Conservation (phyloP, 768 basidiomycete species). For the Mycena epipterygia region DNA sequence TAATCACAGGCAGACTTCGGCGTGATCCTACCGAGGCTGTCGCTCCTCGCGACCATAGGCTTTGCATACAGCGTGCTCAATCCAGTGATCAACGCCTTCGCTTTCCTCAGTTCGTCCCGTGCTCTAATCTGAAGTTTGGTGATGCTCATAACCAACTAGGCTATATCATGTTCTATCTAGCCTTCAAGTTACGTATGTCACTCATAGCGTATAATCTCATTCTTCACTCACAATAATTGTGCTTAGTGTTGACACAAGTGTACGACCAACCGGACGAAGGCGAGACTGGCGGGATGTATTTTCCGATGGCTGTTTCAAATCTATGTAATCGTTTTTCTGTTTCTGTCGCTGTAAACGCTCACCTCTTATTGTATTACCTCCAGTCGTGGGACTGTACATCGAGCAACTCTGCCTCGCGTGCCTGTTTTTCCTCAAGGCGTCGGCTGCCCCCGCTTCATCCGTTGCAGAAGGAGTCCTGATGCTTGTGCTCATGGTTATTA, state of each 20-base stretch:
- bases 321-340: constrained; percentile 58
- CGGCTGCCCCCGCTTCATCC: constrained; percentile 51
- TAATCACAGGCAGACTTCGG: constrained; percentile 62
- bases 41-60: constrained; percentile 65
- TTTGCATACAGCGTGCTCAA: constrained; percentile 74
- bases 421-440: constrained; percentile 74
- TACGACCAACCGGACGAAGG: constrained; percentile 65
- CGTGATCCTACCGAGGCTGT: constrained; percentile 61
- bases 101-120: constrained; percentile 59
- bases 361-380: constrained; percentile 11
- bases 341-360: constrained; percentile 29
- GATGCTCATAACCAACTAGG: constrained; percentile 39
- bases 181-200: constrained; percentile 70
- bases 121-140: not conserved
- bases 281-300: constrained; percentile 63
- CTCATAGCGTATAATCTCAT: not conserved
- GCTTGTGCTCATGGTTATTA: constrained; percentile 70
- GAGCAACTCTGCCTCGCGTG: constrained; percentile 75
- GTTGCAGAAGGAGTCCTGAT: constrained; percentile 64
- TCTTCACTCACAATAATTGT: not conserved
- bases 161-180: constrained; percentile 70
- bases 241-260: constrained; percentile 62
- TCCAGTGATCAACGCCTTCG: constrained; percentile 76
- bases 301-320: constrained; percentile 62
- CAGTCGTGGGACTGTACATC: constrained; percentile 80